Percentiles rank a stretch among this genome's conserved stretches.
Evolutionary conservation across 2,329 filamentous ascomycete species (phyloP).

Genomic region (Beauveria asiatica): DNA sequence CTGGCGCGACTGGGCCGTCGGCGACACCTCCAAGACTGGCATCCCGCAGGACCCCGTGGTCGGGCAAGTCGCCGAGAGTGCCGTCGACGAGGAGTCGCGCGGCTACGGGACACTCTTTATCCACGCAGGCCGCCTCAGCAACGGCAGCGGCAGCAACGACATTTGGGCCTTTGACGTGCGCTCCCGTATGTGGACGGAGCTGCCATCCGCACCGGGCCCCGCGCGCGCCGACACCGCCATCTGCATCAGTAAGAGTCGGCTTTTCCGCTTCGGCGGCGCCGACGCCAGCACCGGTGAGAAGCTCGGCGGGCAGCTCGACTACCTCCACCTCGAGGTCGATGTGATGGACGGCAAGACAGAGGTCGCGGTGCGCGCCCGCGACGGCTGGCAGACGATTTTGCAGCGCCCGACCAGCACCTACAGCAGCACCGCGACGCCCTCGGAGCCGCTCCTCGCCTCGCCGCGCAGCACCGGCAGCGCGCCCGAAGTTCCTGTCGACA

Average conservation of each 20-base stretch:
- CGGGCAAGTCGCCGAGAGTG: conserved; percentile 46
- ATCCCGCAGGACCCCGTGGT: conserved; percentile 50
- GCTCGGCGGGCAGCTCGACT: conserved; percentile 63
- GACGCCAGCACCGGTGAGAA: conserved; percentile 61
- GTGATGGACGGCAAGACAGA: conserved; percentile 47
- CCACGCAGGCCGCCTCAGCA: conserved; percentile 65
- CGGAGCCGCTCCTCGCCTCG: not conserved
- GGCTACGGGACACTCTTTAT: conserved; percentile 64
- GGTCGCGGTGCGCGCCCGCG: conserved; percentile 40
- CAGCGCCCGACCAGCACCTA: conserved; percentile 19
- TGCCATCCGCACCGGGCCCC: conserved; percentile 58
- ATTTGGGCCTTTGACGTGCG: conserved; percentile 70
- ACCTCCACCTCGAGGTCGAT: conserved; percentile 50
- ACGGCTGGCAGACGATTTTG: conserved; percentile 46
- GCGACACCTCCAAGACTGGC: conserved; percentile 41
- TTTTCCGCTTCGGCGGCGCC: conserved; percentile 77
- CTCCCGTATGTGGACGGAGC: conserved; percentile 56
- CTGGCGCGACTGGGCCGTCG: conserved; percentile 49
- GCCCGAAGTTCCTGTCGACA: conserved; percentile 27
- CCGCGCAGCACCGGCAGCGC: conserved; percentile 17
- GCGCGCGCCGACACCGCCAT: conserved; percentile 60
- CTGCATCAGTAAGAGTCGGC: conserved; percentile 50
- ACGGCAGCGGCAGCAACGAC: conserved; percentile 47
- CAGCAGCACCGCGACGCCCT: conserved; percentile 7
- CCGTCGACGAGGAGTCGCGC: conserved; percentile 51